A percentile compares a stretch with the other conserved stretches of the same genome.
Evolutionary conservation across 1,139 yeast species (phyloP).

Genomic region (Pneumocystis murina): DNA sequence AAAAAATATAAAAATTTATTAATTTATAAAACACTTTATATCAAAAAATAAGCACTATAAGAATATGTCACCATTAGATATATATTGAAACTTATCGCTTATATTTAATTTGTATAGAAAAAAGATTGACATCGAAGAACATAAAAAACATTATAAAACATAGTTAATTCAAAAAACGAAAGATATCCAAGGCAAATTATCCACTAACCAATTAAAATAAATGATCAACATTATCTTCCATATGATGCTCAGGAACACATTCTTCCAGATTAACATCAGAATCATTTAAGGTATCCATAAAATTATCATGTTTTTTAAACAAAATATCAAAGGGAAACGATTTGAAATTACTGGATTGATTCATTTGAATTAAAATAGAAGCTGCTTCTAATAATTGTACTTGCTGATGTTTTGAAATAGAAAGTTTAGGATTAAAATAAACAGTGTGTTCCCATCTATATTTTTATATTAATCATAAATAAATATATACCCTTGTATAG

Average conservation of each 20-base stretch:
- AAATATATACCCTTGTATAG: background rate
- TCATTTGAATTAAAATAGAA: constrained; percentile 68
- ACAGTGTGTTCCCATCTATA: constrained; percentile 83
- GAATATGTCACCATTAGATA: background rate
- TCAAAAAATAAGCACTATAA: background rate
- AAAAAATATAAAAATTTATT: background rate
- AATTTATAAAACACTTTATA: background rate
- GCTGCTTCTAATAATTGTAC: constrained; percentile 83
- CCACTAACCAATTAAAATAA: background rate
- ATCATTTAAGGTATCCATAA: background rate
- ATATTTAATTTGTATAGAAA: too few species aligned
- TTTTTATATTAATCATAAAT: background rate
- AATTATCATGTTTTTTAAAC: background rate
- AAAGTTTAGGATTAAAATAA: constrained; percentile 70
- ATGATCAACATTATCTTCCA: background rate
- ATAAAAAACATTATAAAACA: background rate
- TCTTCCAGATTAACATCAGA: background rate
- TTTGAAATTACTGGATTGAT: constrained; percentile 27
- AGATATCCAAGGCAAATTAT: background rate
- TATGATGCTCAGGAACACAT: background rate
- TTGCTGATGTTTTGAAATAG: constrained; percentile 81
- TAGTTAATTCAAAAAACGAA: background rate
- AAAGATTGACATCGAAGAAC: background rate
- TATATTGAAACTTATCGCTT: background rate
- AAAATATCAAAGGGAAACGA: background rate